A percentile compares a stretch with the other conserved stretches of the same genome.
Conservation (phyloP, 1,139 yeast species). For the Hansenula sp. region DNA sequence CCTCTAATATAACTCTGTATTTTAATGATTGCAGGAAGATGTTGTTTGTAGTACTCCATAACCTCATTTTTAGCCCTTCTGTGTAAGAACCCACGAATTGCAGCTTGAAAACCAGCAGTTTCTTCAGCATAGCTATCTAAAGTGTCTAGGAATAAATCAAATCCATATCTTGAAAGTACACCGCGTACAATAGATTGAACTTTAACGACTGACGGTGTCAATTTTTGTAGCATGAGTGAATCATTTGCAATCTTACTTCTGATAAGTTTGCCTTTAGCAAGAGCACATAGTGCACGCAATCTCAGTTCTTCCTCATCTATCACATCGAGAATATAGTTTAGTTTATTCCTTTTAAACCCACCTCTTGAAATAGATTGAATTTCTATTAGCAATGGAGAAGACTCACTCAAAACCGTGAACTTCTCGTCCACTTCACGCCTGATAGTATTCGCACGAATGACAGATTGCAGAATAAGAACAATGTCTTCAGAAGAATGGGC, state of each 20-base stretch:
- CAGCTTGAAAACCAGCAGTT: slow-evolving; percentile 33
- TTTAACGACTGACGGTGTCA: slow-evolving; percentile 25
- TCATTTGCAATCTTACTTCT: slow-evolving; percentile 16
- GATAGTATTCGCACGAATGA: slow-evolving; percentile 18
- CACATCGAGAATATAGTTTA: slow-evolving; percentile 22
- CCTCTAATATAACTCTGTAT: slow-evolving; percentile 77
- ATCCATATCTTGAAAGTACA: slow-evolving; percentile 43
- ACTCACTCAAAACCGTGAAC: slow-evolving; percentile 11
- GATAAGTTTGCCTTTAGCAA: slow-evolving; percentile 24
- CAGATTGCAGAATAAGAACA: slow-evolving; percentile 24
- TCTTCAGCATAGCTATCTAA: slow-evolving; percentile 36
- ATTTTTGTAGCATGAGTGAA: slow-evolving; percentile 13
- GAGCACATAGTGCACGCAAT: slow-evolving; percentile 29
- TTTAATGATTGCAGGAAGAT: slow-evolving; percentile 55
- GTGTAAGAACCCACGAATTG: slow-evolving; percentile 28
- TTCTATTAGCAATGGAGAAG: slow-evolving; percentile 20
- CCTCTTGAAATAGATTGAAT: slow-evolving; percentile 56
- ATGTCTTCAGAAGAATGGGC: slow-evolving; percentile 20
- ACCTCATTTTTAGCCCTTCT: slow-evolving; percentile 32
- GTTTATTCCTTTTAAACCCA: slow-evolving; percentile 40
- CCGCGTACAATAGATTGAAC: slow-evolving; percentile 43
- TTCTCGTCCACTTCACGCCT: slow-evolving; percentile 16
- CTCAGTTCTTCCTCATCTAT: slow-evolving; percentile 15
- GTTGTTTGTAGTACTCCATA: slow-evolving; percentile 48
- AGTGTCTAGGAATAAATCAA: slow-evolving; percentile 47